Evolutionary conservation across 1,284 basidiomycete genomes (phyloP).

Genomic region (Mycena sp.): DNA sequence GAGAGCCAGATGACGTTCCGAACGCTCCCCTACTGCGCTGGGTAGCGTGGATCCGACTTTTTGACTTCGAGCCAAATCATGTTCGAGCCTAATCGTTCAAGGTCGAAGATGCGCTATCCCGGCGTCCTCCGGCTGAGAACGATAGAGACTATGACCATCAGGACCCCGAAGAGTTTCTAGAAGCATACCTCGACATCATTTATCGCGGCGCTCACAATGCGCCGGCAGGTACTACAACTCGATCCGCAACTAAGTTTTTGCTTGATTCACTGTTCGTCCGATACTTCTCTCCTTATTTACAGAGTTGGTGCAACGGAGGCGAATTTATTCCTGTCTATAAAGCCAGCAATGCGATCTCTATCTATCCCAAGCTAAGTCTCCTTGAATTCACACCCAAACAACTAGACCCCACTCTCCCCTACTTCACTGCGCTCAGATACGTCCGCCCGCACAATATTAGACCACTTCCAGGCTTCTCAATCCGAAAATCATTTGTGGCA

Average conservation of each 20-base stretch:
- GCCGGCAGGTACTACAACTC: not conserved
- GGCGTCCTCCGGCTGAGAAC: constrained; percentile 25
- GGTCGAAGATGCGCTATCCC: constrained; percentile 44
- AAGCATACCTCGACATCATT: constrained; percentile 8
- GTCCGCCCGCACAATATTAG: no score
- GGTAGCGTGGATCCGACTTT: constrained; percentile 43
- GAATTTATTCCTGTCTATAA: not conserved
- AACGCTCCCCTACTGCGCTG: constrained; percentile 47
- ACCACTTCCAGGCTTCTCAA: no score
- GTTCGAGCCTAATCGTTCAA: constrained; percentile 39
- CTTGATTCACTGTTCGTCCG: no score
- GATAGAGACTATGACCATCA: constrained; percentile 28
- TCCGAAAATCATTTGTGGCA: no score
- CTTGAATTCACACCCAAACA: no score
- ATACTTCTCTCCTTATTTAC: not conserved
- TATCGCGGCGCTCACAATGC: not conserved
- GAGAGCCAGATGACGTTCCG: constrained; percentile 43
- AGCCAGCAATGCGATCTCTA: not conserved
- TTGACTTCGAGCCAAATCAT: constrained; percentile 44
- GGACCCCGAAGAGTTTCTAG: constrained; percentile 31
- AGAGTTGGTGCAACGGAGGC: not conserved
- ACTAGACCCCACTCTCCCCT: no score
- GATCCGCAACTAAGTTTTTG: constrained; percentile 19
- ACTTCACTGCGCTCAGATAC: no score
- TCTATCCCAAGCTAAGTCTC: not conserved